Evolutionary conservation across 768 basidiomycete genomes (phyloP).

Genomic region (Mycena alexandri): DNA sequence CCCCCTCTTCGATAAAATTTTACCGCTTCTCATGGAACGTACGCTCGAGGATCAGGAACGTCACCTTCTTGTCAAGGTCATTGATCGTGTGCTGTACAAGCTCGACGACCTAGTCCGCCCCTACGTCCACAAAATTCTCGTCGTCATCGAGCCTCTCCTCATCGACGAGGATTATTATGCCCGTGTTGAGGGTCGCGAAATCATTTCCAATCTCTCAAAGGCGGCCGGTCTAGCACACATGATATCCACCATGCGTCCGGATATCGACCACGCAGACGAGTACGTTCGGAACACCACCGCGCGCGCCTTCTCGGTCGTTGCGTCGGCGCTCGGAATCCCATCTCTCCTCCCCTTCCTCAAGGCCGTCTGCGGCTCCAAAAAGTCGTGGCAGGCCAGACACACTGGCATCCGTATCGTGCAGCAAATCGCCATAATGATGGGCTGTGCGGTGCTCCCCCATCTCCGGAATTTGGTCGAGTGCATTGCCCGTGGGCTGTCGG

Average conservation of each 20-base stretch:
- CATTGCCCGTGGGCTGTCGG: conserved; percentile 91
- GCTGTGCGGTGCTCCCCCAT: conserved; percentile 97
- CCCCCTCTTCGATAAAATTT: conserved; percentile 97
- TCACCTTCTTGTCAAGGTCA: conserved; percentile 98
- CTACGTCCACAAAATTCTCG: conserved; percentile 99
- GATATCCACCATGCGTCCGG: conserved; percentile 99
- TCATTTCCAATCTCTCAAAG: conserved; percentile 98
- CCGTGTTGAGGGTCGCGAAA: conserved; percentile 98
- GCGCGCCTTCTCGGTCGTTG: conserved; percentile 98
- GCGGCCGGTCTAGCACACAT: conserved; percentile 99
- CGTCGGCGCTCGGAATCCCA: conserved; percentile 97
- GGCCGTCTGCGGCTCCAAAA: conserved; percentile 98
- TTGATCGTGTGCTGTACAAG: conserved; percentile 98
- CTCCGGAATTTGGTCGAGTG: conserved; percentile 96
- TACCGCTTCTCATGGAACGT: conserved; percentile 97
- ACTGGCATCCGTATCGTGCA: conserved; percentile 99
- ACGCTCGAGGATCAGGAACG: conserved; percentile 99
- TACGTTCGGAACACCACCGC: conserved; percentile 99
- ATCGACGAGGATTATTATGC: conserved; percentile 98
- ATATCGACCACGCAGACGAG: conserved; percentile 99
- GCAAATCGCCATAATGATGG: conserved; percentile 99
- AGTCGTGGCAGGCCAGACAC: conserved; percentile 99
- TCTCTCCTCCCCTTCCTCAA: conserved; percentile 98
- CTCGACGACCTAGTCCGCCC: conserved; percentile 98
- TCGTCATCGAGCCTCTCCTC: conserved; percentile 98